These are phyloP conservation scores for Trichoderma orchidacearum DNA, from an alignment of 495 filamentous ascomycete genomes.

Conservation along the genomic window DNA sequence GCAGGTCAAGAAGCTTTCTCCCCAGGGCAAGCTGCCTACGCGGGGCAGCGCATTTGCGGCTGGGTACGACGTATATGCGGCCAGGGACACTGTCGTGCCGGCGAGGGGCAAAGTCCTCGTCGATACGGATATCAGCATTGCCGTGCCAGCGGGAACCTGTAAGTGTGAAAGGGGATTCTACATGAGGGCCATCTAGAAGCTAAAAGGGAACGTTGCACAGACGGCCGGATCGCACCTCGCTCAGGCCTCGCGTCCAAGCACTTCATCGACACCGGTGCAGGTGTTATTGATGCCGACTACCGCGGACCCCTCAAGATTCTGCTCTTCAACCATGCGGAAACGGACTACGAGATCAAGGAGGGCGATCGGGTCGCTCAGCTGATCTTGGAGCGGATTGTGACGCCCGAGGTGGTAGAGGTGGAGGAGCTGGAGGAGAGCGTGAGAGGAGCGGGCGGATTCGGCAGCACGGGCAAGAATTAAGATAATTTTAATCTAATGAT, in stretches of 20 bases:
- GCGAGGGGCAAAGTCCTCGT: constrained; percentile 73
- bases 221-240: constrained; percentile 84
- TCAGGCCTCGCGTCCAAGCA: constrained; percentile 86
- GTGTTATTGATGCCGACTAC: constrained; percentile 97
- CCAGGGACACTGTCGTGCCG: constrained; percentile 59
- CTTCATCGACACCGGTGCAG: constrained; percentile 88
- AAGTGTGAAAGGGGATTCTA: constrained; percentile 15
- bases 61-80: constrained; percentile 79
- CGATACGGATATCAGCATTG: constrained; percentile 81
- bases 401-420: constrained; percentile 79
- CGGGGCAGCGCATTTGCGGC: constrained; percentile 81
- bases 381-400: constrained; percentile 84
- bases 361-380: constrained; percentile 90
- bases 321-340: constrained; percentile 80
- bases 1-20: constrained; percentile 73
- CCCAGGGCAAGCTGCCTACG: constrained; percentile 62
- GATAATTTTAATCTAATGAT: not conserved
- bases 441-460: constrained; percentile 82
- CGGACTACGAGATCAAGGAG: constrained; percentile 67
- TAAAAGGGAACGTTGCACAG: too few species aligned
- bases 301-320: constrained; percentile 86
- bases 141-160: constrained; percentile 81
- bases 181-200: too few species aligned
- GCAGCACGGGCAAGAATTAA: constrained; percentile 63
- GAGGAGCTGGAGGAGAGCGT: constrained; percentile 82